Conservation (phyloP, 306 rosid species). For the Mimosa bimucronata region DNA sequence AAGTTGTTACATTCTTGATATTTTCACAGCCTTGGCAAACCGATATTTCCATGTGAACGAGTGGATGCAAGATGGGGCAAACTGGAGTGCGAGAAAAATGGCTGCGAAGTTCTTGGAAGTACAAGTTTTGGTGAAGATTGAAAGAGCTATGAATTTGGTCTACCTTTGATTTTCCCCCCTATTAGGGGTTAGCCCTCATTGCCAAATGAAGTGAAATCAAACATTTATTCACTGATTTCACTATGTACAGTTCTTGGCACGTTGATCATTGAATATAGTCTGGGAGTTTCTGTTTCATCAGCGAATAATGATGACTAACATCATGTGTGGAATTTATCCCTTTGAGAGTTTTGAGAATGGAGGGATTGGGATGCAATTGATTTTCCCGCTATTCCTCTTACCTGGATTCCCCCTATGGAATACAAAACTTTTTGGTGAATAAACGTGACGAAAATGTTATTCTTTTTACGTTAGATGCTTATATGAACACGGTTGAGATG, state of each 20-base stretch:
- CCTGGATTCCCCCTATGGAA: background rate
- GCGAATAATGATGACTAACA: too few species aligned
- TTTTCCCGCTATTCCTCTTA: background rate
- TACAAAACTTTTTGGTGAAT: background rate
- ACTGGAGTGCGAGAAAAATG: conserved; percentile 78
- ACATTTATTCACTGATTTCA: background rate
- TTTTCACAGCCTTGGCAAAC: conserved; percentile 72
- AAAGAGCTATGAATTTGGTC: background rate
- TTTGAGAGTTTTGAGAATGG: too few species aligned
- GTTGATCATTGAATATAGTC: background rate
- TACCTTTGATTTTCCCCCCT: background rate
- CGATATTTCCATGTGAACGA: conserved; percentile 74
- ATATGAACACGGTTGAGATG: background rate
- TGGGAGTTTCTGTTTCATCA: background rate
- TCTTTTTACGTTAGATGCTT: too few species aligned
- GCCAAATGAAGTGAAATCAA: background rate
- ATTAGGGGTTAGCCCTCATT: background rate
- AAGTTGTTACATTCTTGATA: background rate
- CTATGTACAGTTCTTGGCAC: background rate
- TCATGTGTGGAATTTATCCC: too few species aligned
- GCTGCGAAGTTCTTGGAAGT: conserved; percentile 69
- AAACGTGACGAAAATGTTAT: background rate
- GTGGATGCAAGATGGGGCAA: conserved; percentile 97
- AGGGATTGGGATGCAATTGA: too few species aligned
- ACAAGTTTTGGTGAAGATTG: conserved; percentile 46